A percentile compares a stretch with the other conserved stretches of the same genome.
Evolutionary conservation across 331 rosid species (phyloP).

Genomic region (Quercus tomentella): DNA sequence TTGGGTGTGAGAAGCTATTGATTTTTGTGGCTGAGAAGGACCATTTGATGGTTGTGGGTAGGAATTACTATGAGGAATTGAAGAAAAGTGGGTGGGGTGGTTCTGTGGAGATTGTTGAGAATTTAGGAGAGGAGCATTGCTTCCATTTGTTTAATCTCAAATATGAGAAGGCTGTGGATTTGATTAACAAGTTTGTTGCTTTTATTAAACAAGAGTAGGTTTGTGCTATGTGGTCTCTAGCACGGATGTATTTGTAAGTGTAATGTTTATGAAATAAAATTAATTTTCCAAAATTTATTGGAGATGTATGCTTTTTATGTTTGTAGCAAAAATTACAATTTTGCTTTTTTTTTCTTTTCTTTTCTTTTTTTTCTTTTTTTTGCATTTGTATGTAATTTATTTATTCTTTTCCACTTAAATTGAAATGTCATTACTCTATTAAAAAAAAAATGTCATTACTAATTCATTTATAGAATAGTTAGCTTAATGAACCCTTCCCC

Average conservation of each 20-base stretch:
- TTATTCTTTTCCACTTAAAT: too few species aligned
- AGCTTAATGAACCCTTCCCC: too few species aligned
- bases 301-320: too few species aligned
- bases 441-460: too few species aligned
- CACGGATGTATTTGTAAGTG: neutral
- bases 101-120: constrained; percentile 26
- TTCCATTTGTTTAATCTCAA: constrained; percentile 10
- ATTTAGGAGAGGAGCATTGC: constrained; percentile 16
- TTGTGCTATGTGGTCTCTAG: constrained; percentile 9
- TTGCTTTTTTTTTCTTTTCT: too few species aligned
- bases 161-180: neutral
- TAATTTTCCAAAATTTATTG: too few species aligned
- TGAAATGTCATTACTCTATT: too few species aligned
- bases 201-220: neutral
- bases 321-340: too few species aligned
- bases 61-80: constrained; percentile 21
- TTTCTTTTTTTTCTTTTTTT: too few species aligned
- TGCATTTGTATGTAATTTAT: too few species aligned
- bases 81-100: constrained; percentile 35
- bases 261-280: too few species aligned
- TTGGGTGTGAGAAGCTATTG: constrained; percentile 27
- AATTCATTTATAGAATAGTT: too few species aligned
- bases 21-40: constrained; percentile 32
- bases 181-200: neutral
- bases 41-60: constrained; percentile 10